These are phyloP conservation scores for Alternaria sp. DNA, from an alignment of 2,329 filamentous ascomycete species.

Conservation along the genomic window DNA sequence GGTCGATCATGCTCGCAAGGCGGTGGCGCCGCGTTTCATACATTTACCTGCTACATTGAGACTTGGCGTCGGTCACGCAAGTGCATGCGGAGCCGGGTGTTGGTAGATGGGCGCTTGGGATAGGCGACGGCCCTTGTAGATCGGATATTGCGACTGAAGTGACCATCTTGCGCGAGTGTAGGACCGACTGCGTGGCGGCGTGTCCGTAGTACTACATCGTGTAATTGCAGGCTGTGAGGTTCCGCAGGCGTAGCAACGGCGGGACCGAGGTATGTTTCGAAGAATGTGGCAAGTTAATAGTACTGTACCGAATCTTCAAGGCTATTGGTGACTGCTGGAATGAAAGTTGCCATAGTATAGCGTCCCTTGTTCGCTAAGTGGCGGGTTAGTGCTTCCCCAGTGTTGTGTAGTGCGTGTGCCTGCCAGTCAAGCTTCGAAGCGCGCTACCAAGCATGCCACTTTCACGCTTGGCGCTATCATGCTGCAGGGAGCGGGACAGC, in stretches of 20 bases:
- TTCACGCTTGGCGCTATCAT: conserved; percentile 33
- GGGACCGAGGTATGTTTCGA: neutral
- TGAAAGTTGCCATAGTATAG: conserved; percentile 11
- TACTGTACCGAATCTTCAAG: neutral
- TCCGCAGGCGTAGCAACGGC: neutral
- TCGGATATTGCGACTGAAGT: conserved; percentile 10
- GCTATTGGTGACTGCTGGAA: conserved; percentile 18
- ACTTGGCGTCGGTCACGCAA: conserved; percentile 11
- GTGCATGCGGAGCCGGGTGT: neutral
- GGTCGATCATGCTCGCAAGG: conserved; percentile 26
- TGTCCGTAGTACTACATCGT: conserved; percentile 6
- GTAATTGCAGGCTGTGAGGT: conserved; percentile 10
- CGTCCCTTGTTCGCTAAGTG: conserved; percentile 1
- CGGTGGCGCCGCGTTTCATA: conserved; percentile 18
- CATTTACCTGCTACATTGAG: conserved; percentile 38
- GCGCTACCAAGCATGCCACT: conserved; percentile 31
- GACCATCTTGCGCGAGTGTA: conserved; percentile 15
- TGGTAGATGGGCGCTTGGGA: conserved; percentile 5
- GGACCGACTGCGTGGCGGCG: conserved; percentile 4
- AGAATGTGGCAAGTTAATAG: neutral
- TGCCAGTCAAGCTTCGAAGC: conserved; percentile 31
- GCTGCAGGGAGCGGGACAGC: conserved; percentile 23
- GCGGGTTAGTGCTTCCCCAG: neutral
- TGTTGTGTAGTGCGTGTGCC: conserved; percentile 19
- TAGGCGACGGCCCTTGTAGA: neutral